Base-by-base conservation (phyloP, 2,329 filamentous ascomycete genomes). In the Penicillium psychrosexuale region DNA sequence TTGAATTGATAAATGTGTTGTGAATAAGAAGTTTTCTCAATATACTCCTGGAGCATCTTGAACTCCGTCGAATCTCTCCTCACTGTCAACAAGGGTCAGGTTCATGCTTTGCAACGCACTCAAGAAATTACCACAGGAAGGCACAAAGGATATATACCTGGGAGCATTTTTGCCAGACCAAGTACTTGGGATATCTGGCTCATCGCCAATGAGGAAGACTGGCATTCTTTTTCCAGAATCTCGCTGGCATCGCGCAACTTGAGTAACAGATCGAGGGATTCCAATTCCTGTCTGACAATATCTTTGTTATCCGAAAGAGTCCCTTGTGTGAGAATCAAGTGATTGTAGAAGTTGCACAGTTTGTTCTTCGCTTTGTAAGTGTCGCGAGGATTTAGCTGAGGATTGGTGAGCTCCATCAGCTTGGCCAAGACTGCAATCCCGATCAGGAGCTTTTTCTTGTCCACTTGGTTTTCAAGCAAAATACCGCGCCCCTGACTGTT, bases 121-220 rank as follows among this genome's bases (percentile, higher is more conserved):
- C 24, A 46, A n/a, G 2, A 24, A 8, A 12, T 12, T 15, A 40
- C 8, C 1, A 22, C 3, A 53, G 15, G 1, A 2, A 28, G 4
- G 4, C 2, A 6, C 3, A 31, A 8, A 22, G 11, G 2, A 8
- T 13, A n/a, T 34, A 17, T 33, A 57, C 55, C 51, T 39, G 47
- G 51, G 3, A 8, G 11, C 52, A 57, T 51, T 12, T 30, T 40
- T 17, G 52, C 55, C 22, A 57, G 15, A 36, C 52, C 37, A 15
- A 55, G 43, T 8, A 27, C 51, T 11, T 38, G 43, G 27, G 34
- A 45, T 28, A 39, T 17, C 12, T 36, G 42, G 15, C 48, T 51
- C 39, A 55, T 19, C 9, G 45, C 40, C 39, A 39, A 34, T 51
- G 55, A 46, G 19, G 30, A 28, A 30, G 39, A 13, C 7, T 13